Base-by-base conservation (phyloP, 371 early-diverging fungal genomes). In the Lichtheimia hyalospora region DNA sequence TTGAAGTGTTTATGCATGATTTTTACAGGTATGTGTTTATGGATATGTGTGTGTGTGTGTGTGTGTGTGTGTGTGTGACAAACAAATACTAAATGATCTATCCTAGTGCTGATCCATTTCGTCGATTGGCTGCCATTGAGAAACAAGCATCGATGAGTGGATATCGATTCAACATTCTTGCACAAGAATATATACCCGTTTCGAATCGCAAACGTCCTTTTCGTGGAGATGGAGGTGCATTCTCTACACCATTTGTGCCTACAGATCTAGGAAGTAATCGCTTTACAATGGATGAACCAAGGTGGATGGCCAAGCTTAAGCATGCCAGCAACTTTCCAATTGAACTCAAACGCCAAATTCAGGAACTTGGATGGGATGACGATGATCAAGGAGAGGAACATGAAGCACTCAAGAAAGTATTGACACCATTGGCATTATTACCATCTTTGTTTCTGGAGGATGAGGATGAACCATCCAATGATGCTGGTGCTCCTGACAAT, bases 291-390 rank as follows among this genome's bases (percentile, higher is more conserved):
- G 84, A 87, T 21, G 86, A 86, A 23, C 84, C 85, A 7, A 75
- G 80, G 6, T 84, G 84, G 83, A 75, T 82, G 70, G 70, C 78
- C 10, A 82, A 86, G 52, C 60, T 86, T 16, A 84, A 81, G 54
- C 74, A 71, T 58, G 75, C 78, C 0, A 80, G 82, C 54, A 82
- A 82, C 41, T 82, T 84, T 24, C 79, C 84, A 1, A 70, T 78
- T 18, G 89, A 86, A 55, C 72, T 88, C 13, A 81, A 84, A 20
- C 72, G 73, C 15, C 85, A 79, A 24, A 84, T 88, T 21, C 83
- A 84, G 57, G 83, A 81, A 28, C 61, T 87, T 0, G 83, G 85
- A 0, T 88, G 87, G 86, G 84, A 82, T 16, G 83, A 84, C 24
- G 82, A 82, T 43, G 84, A 82, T 34, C 68, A 81, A 49, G 73